Evolutionary conservation across 2,329 filamentous ascomycete species (phyloP), one percentile per base, ranked within the genome.

Genomic region (Diaporthe aspalathi): DNA sequence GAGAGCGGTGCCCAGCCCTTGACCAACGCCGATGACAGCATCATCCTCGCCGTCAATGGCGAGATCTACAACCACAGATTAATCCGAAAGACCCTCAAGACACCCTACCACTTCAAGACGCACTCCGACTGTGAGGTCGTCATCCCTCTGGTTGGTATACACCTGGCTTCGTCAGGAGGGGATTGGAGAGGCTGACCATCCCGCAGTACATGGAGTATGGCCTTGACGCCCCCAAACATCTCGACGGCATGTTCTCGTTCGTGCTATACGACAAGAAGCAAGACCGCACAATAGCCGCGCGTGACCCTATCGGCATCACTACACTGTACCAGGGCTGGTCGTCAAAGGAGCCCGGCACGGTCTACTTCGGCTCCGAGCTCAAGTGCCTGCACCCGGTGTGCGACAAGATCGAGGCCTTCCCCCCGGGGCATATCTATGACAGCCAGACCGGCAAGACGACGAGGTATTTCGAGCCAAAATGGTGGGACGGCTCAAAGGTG

Each of bases 161-260:
- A 22, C 20, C 11, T 3, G 20, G 9, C 14, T n/a, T 24, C 27
- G 9, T 35, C 32, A 32, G 32, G 43, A 38, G 24, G 11, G n/a
- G 24, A 38, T 12, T 6, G 29, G 6, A 27, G 32, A 53, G 45
- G 43, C 49, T 73, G 40, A 73, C 24, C 40, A 16, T 2, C 22
- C 29, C 52, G 17, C 72, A 97, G 93, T 99, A 99, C 82, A 89
- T 94, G 85, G 91, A 98, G 84, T 90, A 97, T 88, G 96, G 91
- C 79, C 88, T 97, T 76, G 94, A 98, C 79, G 94, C 95, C 71
- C 95, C 96, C 74, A 96, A 95, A 84, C 88, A 94, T 83, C 91
- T 99, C 76, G 96, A 99, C 82, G 96, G 96, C 86, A 99, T 99
- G 96, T 99, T 99, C 89, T 98, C 95, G 20, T 99, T 97, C 85